Conservation (phyloP, 2,329 filamentous ascomycete species). For the Gnomoniopsis smithogilvyi region DNA sequence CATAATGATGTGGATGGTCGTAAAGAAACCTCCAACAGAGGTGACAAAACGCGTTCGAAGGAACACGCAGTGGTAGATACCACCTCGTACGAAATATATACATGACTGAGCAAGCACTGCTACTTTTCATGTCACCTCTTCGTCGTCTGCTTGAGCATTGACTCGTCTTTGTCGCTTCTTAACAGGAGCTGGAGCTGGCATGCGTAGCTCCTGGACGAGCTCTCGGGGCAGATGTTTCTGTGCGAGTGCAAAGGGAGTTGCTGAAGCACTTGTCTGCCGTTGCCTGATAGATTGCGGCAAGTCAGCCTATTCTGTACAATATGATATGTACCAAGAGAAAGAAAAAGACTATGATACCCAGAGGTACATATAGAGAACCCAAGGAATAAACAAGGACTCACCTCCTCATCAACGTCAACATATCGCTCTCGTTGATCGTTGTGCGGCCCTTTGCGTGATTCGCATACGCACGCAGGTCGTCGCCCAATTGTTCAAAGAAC, state of each 20-base stretch:
- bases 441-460: slow-evolving; percentile 72
- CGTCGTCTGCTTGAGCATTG: slow-evolving; percentile 37
- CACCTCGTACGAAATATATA: slow-evolving; percentile 21
- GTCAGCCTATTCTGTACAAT: slow-evolving; percentile 3
- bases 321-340: slow-evolving; percentile 13
- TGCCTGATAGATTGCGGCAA: slow-evolving; percentile 54
- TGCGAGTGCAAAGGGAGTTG: slow-evolving; percentile 82
- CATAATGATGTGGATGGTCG: slow-evolving; percentile 94
- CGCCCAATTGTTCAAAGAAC: slow-evolving; percentile 86
- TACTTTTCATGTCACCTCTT: slow-evolving; percentile 34
- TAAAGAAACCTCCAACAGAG: slow-evolving; percentile 79
- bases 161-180: slow-evolving; percentile 41
- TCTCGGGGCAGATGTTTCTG: slow-evolving; percentile 79
- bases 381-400: slow-evolving; percentile 42
- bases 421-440: slow-evolving; percentile 81
- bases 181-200: slow-evolving; percentile 53
- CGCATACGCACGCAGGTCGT: slow-evolving; percentile 77
- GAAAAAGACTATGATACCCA: slow-evolving; percentile 14
- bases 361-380: slow-evolving; percentile 7
- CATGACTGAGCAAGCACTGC: not conserved
- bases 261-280: slow-evolving; percentile 67
- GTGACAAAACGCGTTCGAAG: slow-evolving; percentile 70
- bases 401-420: slow-evolving; percentile 80
- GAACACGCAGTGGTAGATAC: slow-evolving; percentile 66
- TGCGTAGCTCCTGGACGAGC: slow-evolving; percentile 76